Percentiles rank a stretch among this genome's conserved stretches.
These are phyloP conservation scores for Tricholoma terreum DNA, from an alignment of 768 basidiomycete genomes.

Conservation along the genomic window DNA sequence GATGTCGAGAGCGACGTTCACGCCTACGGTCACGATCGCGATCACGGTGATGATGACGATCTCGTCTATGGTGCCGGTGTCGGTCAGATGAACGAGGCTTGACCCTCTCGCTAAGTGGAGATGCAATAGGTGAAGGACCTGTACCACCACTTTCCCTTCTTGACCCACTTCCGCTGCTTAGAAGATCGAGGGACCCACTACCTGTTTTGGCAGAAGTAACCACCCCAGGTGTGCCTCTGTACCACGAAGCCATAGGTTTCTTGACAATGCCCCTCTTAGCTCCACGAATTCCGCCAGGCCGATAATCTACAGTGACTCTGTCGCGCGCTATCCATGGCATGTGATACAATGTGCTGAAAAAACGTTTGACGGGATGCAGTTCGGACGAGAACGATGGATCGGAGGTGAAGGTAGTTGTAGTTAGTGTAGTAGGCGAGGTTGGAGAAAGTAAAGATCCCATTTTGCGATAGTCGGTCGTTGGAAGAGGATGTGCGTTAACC, in stretches of 20 bases:
- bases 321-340: slow-evolving; percentile 47
- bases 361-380: slow-evolving; percentile 40
- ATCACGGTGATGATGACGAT: slow-evolving; percentile 19
- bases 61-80: slow-evolving; percentile 16
- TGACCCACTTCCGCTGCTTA: slow-evolving; percentile 27
- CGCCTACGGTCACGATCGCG: slow-evolving; percentile 16
- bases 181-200: slow-evolving; percentile 29
- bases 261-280: slow-evolving; percentile 13
- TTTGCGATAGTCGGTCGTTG: slow-evolving; percentile 35
- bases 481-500: slow-evolving; percentile 30
- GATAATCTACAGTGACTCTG: slow-evolving; percentile 45
- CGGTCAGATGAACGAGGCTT: slow-evolving; percentile 16
- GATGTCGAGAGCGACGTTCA: slow-evolving; percentile 11
- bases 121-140: slow-evolving; percentile 15
- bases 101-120: slow-evolving; percentile 5
- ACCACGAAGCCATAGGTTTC: slow-evolving; percentile 36
- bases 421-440: slow-evolving; percentile 14
- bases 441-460: slow-evolving; percentile 31
- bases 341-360: slow-evolving; percentile 37
- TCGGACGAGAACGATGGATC: slow-evolving; percentile 37
- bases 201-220: slow-evolving; percentile 18
- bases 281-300: slow-evolving; percentile 30
- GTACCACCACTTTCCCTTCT: slow-evolving; percentile 21
- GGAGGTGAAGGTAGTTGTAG: slow-evolving; percentile 23
- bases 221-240: slow-evolving; percentile 23